Base-by-base conservation (phyloP, 768 basidiomycete genomes). In the Boletales sp. region DNA sequence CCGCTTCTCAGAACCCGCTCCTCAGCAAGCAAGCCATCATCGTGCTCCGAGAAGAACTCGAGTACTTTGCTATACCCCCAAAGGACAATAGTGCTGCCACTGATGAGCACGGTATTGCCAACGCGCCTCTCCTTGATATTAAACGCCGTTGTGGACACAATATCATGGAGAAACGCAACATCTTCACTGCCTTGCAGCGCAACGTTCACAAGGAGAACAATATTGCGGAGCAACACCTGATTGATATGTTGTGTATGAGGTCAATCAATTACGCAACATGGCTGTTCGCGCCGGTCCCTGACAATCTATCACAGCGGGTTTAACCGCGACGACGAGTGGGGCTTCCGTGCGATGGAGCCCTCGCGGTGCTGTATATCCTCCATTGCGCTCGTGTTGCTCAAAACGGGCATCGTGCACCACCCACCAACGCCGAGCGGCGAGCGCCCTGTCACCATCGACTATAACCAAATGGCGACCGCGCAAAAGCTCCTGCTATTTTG, bases 191-290 rank as follows among this genome's bases (percentile, higher is more conserved):
- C 36, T 75, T 99, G 48, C 95, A 99, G 76, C 80, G 97, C 61
- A 99, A 99, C 70, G 95, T 98, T 55, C 95, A 95, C 72, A 95
- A 95, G 76, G 95, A 97, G 74, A 97, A 97, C 66, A 98, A 99
- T 68, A 78, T 97, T 47, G 97, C 97, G 15, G 97, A 99, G 71
- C 95, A 98, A 72, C 97, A 99, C 73, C 74, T 99, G 60, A 99
- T 99, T 70, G 97, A 98, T 72, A 99, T 99, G 97, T 77, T 99
- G 54, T 98, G 95, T 74, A 97, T 97, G 92, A 97, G 94, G 95
- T 95, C 66, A 72, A 40, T 40, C 12, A 40, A 42, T 52, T 38
- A 21, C 15, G 38, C 13, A 40, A 35, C 48, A 52, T 50, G 21
- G 36, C 37, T 38, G 30, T 47, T 35, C 42, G 10, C 43, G 13